These are phyloP conservation scores for Cercospora sojina DNA, from an alignment of 2,329 filamentous ascomycete genomes.

Conservation along the genomic window DNA sequence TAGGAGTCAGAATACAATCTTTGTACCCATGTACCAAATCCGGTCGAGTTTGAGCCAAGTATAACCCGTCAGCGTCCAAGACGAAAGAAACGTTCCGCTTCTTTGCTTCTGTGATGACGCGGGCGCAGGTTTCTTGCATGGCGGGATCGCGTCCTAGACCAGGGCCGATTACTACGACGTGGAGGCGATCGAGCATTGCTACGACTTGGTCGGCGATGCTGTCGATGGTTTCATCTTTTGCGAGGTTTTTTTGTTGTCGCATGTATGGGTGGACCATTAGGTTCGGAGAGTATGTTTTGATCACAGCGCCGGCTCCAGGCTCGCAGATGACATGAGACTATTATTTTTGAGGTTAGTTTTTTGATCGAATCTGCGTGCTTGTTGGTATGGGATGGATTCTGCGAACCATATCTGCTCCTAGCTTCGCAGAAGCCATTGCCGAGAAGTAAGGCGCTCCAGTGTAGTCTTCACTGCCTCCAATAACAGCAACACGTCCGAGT, in stretches of 20 bases:
- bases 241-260: constrained; percentile 67
- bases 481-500: constrained; percentile 85
- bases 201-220: constrained; percentile 68
- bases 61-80: constrained; percentile 85
- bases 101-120: constrained; percentile 75
- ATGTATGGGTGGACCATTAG: constrained; percentile 98
- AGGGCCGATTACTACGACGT: constrained; percentile 89
- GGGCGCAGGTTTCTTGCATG: constrained; percentile 82
- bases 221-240: constrained; percentile 57
- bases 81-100: constrained; percentile 74
- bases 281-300: constrained; percentile 97
- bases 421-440: constrained; percentile 87
- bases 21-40: constrained; percentile 76
- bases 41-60: constrained; percentile 72
- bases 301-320: constrained; percentile 75
- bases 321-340: constrained; percentile 96
- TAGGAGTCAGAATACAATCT: constrained; percentile 87
- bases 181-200: constrained; percentile 78
- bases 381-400: background rate
- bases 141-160: constrained; percentile 85
- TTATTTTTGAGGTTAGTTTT: background rate
- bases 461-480: constrained; percentile 93
- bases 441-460: constrained; percentile 98
- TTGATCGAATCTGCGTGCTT: background rate
- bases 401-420: constrained; percentile 87